Conservation (phyloP, 805 yeast species). For the Ogataea allantospora region DNA sequence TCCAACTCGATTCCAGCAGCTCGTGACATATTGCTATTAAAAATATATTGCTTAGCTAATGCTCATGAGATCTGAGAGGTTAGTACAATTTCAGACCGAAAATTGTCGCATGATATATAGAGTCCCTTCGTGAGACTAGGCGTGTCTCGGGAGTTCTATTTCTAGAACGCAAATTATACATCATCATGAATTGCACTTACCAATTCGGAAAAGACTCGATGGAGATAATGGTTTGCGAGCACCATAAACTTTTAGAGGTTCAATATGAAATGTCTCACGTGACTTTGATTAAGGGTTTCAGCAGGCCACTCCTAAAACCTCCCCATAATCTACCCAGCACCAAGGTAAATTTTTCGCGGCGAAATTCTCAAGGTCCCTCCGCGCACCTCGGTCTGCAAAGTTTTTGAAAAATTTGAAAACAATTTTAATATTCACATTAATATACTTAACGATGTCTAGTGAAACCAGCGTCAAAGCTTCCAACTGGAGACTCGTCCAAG, state of each 20-base stretch:
- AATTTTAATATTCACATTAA: conserved; percentile 10
- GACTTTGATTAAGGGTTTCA: neutral
- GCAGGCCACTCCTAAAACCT: conserved; percentile 8
- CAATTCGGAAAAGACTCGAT: neutral
- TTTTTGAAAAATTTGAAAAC: conserved; percentile 17
- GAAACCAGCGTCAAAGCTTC: conserved; percentile 74
- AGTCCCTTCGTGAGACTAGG: conserved; percentile 33
- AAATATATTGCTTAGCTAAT: conserved; percentile 6
- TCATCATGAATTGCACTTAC: conserved; percentile 27
- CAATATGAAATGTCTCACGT: too few species aligned
- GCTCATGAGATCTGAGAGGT: conserved; percentile 1
- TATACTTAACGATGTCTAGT: conserved; percentile 44
- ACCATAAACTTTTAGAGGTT: too few species aligned
- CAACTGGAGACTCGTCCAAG: conserved; percentile 99
- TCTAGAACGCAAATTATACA: conserved; percentile 38
- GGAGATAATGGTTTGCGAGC: neutral
- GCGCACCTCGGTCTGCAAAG: conserved; percentile 11
- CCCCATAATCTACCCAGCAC: neutral
- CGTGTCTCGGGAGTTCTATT: conserved; percentile 30
- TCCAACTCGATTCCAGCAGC: conserved; percentile 36
- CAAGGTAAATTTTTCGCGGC: neutral
- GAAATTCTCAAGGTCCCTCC: conserved; percentile 3
- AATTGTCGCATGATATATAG: conserved; percentile 36
- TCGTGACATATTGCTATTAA: conserved; percentile 25
- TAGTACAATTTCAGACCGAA: conserved; percentile 18